Percentiles rank a stretch among this genome's conserved stretches.
phyloP scores from a whole-genome alignment of 1,139 yeast species.

The Kodamaea suecica region DNA sequence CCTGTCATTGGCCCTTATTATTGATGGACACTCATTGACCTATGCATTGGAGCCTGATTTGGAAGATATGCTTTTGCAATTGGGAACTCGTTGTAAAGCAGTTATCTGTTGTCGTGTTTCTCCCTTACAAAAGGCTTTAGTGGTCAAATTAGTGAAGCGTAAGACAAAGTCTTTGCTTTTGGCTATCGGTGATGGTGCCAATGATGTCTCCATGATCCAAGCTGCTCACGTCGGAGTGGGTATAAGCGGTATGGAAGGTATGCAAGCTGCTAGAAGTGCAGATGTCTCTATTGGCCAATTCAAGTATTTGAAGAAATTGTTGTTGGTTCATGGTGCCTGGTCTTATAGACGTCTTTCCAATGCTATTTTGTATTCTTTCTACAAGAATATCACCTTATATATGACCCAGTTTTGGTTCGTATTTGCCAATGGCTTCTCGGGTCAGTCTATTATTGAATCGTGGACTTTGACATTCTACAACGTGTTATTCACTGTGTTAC shows the following conservation, averaged over 20 bases:
- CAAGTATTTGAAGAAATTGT: conserved; percentile 72
- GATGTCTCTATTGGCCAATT: conserved; percentile 97
- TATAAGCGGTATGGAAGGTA: conserved; percentile 98
- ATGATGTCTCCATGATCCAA: conserved; percentile 98
- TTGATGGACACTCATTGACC: conserved; percentile 88
- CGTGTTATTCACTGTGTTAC: conserved; percentile 91
- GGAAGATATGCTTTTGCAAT: conserved; percentile 72
- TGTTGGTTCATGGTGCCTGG: conserved; percentile 97
- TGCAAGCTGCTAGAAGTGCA: conserved; percentile 98
- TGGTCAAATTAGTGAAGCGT: conserved; percentile 80
- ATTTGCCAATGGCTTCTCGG: conserved; percentile 87
- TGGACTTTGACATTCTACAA: conserved; percentile 98
- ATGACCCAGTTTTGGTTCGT: conserved; percentile 99
- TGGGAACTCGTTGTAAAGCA: conserved; percentile 88
- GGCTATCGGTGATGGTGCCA: conserved; percentile 98
- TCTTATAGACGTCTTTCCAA: conserved; percentile 90
- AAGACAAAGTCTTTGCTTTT: conserved; percentile 75
- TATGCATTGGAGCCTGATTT: conserved; percentile 80
- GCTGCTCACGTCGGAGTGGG: conserved; percentile 99
- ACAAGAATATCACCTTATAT: conserved; percentile 90
- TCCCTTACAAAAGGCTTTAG: conserved; percentile 94
- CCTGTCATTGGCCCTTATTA: conserved; percentile 76
- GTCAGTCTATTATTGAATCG: conserved; percentile 93
- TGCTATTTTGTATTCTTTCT: conserved; percentile 90
- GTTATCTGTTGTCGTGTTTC: conserved; percentile 96